phyloP scores from a whole-genome alignment of 805 yeast species.

The Wickerhamomyces bovis region DNA sequence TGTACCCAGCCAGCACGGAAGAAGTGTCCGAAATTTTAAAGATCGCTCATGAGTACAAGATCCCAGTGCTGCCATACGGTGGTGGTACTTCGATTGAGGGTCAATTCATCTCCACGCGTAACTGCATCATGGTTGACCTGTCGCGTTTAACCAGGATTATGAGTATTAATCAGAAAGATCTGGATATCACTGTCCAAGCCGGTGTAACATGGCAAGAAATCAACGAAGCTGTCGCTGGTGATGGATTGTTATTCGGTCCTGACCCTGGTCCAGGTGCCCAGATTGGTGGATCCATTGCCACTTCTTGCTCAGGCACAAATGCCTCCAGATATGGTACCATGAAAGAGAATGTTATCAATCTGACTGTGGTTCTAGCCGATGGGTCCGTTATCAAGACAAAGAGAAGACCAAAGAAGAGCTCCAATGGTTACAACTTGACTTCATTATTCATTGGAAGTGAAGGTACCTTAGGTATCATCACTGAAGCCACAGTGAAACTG shows the following conservation, averaged over 20 bases:
- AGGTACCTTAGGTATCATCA: constrained; percentile 71
- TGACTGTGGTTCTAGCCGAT: constrained; percentile 73
- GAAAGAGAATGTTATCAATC: constrained; percentile 59
- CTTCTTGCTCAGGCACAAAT: constrained; percentile 74
- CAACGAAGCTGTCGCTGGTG: constrained; percentile 39
- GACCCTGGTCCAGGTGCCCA: constrained; percentile 77
- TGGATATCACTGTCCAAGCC: constrained; percentile 67
- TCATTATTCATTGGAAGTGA: constrained; percentile 68
- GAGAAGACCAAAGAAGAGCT: constrained; percentile 64
- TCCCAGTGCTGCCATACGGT: constrained; percentile 57
- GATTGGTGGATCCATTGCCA: constrained; percentile 73
- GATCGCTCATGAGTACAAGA: constrained; percentile 41
- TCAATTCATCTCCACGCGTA: constrained; percentile 53
- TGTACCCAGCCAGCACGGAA: constrained; percentile 48
- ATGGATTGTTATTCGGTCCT: constrained; percentile 58
- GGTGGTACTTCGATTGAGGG: constrained; percentile 68
- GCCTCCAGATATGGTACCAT: constrained; percentile 77
- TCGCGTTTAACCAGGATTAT: constrained; percentile 52
- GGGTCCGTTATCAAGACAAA: constrained; percentile 70
- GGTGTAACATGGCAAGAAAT: constrained; percentile 76
- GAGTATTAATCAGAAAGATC: constrained; percentile 50
- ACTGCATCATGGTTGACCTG: constrained; percentile 57
- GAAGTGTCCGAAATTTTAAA: constrained; percentile 50
- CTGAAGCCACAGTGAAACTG: constrained; percentile 67
- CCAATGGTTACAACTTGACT: constrained; percentile 73